Conservation (phyloP, 148 eudicot genomes). For the Arctostaphylos glauca region DNA sequence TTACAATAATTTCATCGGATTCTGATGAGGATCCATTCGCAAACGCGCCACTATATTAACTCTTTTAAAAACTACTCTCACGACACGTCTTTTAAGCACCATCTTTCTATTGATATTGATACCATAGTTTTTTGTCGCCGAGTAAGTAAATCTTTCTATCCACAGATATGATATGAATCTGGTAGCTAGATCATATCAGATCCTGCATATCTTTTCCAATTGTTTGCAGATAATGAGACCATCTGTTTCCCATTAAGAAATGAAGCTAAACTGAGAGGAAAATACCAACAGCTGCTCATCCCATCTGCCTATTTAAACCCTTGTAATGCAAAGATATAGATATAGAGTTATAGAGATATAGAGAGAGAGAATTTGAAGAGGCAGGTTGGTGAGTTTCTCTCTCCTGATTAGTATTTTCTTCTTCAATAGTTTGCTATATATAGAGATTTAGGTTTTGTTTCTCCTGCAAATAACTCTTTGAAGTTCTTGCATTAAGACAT, state of each 20-base stretch:
- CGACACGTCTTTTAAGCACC: no score
- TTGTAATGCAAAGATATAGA: not conserved
- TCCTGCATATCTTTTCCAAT: not conserved
- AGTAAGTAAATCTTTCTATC: no score
- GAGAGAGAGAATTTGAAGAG: not conserved
- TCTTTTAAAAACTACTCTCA: no score
- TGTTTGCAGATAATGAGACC: not conserved
- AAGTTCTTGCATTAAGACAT: no score
- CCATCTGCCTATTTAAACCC: slow-evolving; percentile 3
- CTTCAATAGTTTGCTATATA: not conserved
- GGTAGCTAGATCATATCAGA: not conserved
- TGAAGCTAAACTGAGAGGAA: not conserved
- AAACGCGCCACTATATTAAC: no score
- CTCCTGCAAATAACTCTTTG: not conserved
- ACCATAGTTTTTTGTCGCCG: no score
- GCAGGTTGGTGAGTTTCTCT: not conserved
- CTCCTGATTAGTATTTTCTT: not conserved
- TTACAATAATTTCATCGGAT: no score
- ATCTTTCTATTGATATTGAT: no score
- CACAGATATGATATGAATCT: not conserved
- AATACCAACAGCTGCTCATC: not conserved
- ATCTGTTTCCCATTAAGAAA: not conserved
- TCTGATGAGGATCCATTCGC: no score
- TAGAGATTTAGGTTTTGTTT: not conserved
- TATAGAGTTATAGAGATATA: not conserved